Base-by-base conservation (phyloP, 352 stramenopile genomes). In the Albugo laibachii region DNA sequence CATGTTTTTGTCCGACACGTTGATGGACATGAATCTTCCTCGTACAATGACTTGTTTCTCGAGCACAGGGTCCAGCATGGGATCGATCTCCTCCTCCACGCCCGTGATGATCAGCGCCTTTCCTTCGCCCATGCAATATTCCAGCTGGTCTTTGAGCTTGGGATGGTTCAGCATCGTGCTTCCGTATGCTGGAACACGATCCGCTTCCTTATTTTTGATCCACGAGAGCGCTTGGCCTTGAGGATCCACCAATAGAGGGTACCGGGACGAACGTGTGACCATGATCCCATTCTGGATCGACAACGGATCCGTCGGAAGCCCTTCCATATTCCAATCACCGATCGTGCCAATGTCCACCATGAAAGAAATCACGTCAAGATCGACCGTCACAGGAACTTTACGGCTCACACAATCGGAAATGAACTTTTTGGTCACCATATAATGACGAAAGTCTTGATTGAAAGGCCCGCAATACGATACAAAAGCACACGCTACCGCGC, bases 271-370 rank as follows among this genome's bases (percentile, higher is more conserved):
- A 21, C 85, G 85, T 16, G 95, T 99, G 14, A 98, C 93, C 58
- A 99, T 92, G 62, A 99, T 98, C 56, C 94, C 95, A 62, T 99
- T 98, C 54, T 99, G 91, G 59, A 96, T 97, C 18, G 85, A 97
- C 11, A 99, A 66, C 5, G 92, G 83, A 66, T 98, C 94, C 0
- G 93, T 97, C 15, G 94, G 95, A 11, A 99, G 59, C 1, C 93
- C 93, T 52, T 99, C 71, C 62, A 98, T 95, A 63, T 97, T 97
- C 94, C 94, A 99, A 57, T 99, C 94, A 24, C 93, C 93, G 43
- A 98, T 94, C 4, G 91, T 98, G 5, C 86, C 93, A 37, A 97
- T 87, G 59, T 98, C 92, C n/a, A 96, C 93, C 11, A 99, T 62
- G 55, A 98, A 98, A 16, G 82, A 88, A 48, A 97, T 97, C 14